Percentiles rank a stretch among this genome's conserved stretches.
Evolutionary conservation across 768 basidiomycete genomes (phyloP).

Genomic region (Termitomyces bulborhizus): DNA sequence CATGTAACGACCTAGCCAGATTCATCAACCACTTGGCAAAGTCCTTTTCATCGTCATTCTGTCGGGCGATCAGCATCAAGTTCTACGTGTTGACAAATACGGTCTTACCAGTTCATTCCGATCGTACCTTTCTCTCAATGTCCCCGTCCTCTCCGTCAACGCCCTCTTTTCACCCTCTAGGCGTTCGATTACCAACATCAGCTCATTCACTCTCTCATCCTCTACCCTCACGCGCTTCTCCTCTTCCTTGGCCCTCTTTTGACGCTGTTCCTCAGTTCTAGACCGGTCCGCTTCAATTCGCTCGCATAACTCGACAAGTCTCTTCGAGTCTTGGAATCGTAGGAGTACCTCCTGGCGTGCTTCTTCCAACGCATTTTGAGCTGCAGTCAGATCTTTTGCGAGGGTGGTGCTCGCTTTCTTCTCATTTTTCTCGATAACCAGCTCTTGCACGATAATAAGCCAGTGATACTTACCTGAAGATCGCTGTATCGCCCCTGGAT

Average conservation of each 20-base stretch:
- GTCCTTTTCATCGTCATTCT: slow-evolving; percentile 46
- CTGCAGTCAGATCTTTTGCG: slow-evolving; percentile 27
- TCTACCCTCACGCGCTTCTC: slow-evolving; percentile 11
- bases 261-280: slow-evolving; percentile 7
- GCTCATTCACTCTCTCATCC: slow-evolving; percentile 8
- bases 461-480: slow-evolving; percentile 7
- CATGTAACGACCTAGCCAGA: slow-evolving; percentile 40
- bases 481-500: slow-evolving; percentile 28
- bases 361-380: slow-evolving; percentile 26
- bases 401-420: slow-evolving; percentile 26
- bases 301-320: slow-evolving; percentile 9
- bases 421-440: slow-evolving; percentile 3
- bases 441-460: not conserved
- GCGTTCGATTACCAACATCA: slow-evolving; percentile 12
- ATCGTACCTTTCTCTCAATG: slow-evolving; percentile 35
- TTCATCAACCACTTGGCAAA: slow-evolving; percentile 40
- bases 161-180: slow-evolving; percentile 19
- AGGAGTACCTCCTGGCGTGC: slow-evolving; percentile 18
- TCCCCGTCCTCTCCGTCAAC: slow-evolving; percentile 19
- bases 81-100: not conserved
- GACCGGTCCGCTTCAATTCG: slow-evolving; percentile 9
- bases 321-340: slow-evolving; percentile 15
- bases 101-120: slow-evolving; percentile 39
- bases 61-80: not conserved
- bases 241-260: slow-evolving; percentile 10